These are phyloP conservation scores for Xylaria sp. DNA, from an alignment of 2,329 filamentous ascomycete genomes.

Conservation along the genomic window DNA sequence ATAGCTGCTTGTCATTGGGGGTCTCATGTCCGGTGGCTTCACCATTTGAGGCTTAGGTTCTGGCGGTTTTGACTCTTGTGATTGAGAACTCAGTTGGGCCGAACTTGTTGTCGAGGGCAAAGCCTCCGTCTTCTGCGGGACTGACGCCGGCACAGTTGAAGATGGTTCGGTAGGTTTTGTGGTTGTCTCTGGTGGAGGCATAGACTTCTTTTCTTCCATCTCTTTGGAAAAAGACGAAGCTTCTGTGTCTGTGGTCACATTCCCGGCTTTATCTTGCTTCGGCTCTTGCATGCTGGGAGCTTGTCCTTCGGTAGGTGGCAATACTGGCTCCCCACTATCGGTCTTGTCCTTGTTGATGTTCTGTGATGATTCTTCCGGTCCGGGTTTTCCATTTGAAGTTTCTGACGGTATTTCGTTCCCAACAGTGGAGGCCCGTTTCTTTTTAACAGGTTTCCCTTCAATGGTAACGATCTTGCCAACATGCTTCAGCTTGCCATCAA, in stretches of 20 bases:
- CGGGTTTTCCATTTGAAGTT: slow-evolving; percentile 28
- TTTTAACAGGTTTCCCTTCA: slow-evolving; percentile 58
- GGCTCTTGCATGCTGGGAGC: not conserved
- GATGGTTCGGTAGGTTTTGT: slow-evolving; percentile 9
- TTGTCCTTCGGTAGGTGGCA: slow-evolving; percentile 1
- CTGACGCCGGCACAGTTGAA: not conserved
- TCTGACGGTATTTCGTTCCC: slow-evolving; percentile 26
- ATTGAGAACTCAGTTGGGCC: slow-evolving; percentile 14
- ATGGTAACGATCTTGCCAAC: slow-evolving; percentile 68
- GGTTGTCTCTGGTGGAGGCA: not conserved
- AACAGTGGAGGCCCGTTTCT: slow-evolving; percentile 50
- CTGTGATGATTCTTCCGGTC: slow-evolving; percentile 11
- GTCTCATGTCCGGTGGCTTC: slow-evolving; percentile 32
- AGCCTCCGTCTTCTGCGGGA: slow-evolving; percentile 7
- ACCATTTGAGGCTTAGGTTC: slow-evolving; percentile 31
- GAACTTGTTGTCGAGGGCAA: slow-evolving; percentile 1
- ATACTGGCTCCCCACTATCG: slow-evolving; percentile 1
- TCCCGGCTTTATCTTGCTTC: slow-evolving; percentile 2
- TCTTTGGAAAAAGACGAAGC: slow-evolving; percentile 4
- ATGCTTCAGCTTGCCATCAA: slow-evolving; percentile 72
- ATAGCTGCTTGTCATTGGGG: slow-evolving; percentile 28
- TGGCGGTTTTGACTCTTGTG: slow-evolving; percentile 16
- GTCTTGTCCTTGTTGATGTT: slow-evolving; percentile 17
- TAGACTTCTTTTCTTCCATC: slow-evolving; percentile 6
- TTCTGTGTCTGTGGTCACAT: not conserved